Evolutionary conservation across 2,329 filamentous ascomycete species (phyloP).

Genomic region (Beauveria scarabaeidicola): DNA sequence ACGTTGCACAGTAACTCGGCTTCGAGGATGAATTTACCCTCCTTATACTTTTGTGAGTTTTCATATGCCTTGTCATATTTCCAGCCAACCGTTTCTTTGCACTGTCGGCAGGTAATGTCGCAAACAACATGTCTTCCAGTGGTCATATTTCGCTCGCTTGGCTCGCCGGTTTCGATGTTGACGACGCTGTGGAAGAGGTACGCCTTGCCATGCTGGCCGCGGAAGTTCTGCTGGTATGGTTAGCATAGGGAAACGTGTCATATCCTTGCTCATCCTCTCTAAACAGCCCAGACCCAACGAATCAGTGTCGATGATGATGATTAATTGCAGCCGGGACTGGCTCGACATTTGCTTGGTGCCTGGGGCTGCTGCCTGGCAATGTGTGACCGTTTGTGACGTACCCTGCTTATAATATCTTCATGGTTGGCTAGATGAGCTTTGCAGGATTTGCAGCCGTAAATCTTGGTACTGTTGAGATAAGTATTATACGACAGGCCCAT

Average conservation of each 20-base stretch:
- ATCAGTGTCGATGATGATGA: no score
- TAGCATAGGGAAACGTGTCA: neutral
- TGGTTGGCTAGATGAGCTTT: slow-evolving; percentile 93
- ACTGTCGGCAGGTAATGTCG: slow-evolving; percentile 86
- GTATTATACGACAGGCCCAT: slow-evolving; percentile 92
- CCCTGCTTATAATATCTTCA: slow-evolving; percentile 90
- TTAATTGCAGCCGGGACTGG: neutral
- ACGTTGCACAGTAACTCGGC: slow-evolving; percentile 82
- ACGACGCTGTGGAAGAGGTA: slow-evolving; percentile 94
- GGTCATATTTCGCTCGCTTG: slow-evolving; percentile 96
- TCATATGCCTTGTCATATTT: slow-evolving; percentile 99
- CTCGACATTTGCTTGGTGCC: neutral
- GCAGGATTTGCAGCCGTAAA: slow-evolving; percentile 90
- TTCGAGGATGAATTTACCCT: slow-evolving; percentile 96
- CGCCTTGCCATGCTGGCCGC: slow-evolving; percentile 95
- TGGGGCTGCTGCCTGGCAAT: neutral
- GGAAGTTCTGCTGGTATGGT: slow-evolving; percentile 68
- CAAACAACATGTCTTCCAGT: slow-evolving; percentile 90
- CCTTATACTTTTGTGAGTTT: slow-evolving; percentile 90
- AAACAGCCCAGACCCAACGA: neutral
- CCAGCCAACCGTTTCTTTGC: slow-evolving; percentile 90
- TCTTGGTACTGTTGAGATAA: slow-evolving; percentile 77
- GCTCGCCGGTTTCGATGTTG: slow-evolving; percentile 74
- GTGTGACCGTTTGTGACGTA: slow-evolving; percentile 36
- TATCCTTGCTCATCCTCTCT: neutral